Evolutionary conservation across 2,329 filamentous ascomycete species (phyloP), one percentile per base, ranked within the genome.

Genomic region (Juglanconis oblonga): DNA sequence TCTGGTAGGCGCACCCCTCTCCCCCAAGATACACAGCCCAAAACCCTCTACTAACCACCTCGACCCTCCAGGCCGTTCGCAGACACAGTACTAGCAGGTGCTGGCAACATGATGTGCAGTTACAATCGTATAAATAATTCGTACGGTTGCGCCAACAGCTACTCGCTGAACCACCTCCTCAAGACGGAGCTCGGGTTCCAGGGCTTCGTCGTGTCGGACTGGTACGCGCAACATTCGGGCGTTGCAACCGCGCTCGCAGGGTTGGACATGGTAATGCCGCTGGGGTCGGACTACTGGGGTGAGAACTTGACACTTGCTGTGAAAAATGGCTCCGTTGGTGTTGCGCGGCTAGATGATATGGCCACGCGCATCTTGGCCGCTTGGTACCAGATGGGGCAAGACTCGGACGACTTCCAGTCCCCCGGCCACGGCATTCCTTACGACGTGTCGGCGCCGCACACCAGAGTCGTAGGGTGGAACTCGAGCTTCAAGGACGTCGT

Each of bases 251-350:
- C 87, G 0, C 73, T 87, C 56, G 85, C 87, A 3, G 90, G 89
- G 31, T 70, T 92, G 33, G 89, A 92, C 68, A 86, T 91, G 83
- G 83, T 81, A 6, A 91, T 92, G 89, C 87, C 87, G 0, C 72
- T 62, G 2, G 72, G 69, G 1, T 67, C 67, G 3, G 53, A 58
- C 0, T 75, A 72, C 55, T 84, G 80, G 80, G 73, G 76, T 8
- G 64, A 69, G 3, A 88, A 90, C 31, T 77, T 90, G 0, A 75
- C 78, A 0, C 71, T 79, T 3, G 82, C 87, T 0, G 81, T 91
- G 14, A 76, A 76, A 13, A 87, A 89, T 63, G 86, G 86, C 2
- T 81, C 81, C 0, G 73, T 90, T 0, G 73, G 83, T 0, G 74
- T 81, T 57, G 72, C 74, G 1, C 78, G 87, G 5, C 61, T 90